Conservation (phyloP, 257 asterid species). For the Striga asiatica region DNA sequence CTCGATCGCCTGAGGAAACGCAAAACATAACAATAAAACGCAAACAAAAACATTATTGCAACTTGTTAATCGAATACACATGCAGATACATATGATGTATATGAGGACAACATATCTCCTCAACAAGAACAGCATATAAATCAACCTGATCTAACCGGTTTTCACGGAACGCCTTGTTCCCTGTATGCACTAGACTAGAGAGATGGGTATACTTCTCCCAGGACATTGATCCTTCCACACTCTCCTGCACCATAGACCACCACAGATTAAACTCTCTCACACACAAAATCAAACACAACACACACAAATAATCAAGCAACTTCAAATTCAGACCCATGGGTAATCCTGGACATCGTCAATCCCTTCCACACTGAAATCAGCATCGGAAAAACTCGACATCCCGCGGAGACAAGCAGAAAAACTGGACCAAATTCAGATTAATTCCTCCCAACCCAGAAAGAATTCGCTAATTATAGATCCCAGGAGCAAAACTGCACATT, state of each 20-base stretch:
- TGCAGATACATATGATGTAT: background rate
- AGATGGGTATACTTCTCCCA: conserved; percentile 53
- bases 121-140: conserved; percentile 14
- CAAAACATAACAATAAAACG: conserved; percentile 5
- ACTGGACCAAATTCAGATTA: background rate
- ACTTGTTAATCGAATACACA: background rate
- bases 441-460: background rate
- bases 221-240: conserved; percentile 52
- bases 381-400: conserved; percentile 34
- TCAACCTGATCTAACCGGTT: conserved; percentile 62
- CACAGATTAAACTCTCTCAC: background rate
- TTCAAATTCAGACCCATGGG: conserved; percentile 39
- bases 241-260: conserved; percentile 29
- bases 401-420: background rate
- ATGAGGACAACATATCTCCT: background rate
- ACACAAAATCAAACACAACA: background rate
- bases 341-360: conserved; percentile 56
- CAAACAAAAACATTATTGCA: background rate
- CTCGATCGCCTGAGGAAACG: conserved; percentile 54
- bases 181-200: conserved; percentile 46
- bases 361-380: conserved; percentile 52
- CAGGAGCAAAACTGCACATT: background rate
- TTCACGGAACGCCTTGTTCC: conserved; percentile 63
- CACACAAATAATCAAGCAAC: background rate
- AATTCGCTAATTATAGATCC: background rate